Percentiles rank a stretch among this genome's conserved stretches.
Evolutionary conservation across 495 filamentous ascomycete genomes (phyloP).

Genomic region (Letharia columbiana): DNA sequence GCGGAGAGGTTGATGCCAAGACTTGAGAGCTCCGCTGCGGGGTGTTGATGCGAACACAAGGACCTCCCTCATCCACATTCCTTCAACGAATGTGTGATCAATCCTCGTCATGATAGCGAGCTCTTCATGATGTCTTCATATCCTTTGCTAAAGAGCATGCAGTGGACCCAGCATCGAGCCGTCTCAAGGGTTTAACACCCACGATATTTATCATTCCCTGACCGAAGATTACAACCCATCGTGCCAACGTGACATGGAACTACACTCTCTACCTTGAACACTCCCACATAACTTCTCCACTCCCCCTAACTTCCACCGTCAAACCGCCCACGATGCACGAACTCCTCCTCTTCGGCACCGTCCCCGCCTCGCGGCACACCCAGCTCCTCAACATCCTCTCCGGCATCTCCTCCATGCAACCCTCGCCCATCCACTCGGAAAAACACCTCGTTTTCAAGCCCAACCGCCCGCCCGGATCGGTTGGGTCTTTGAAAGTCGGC

Average conservation of each 20-base stretch:
- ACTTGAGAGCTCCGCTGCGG: neutral
- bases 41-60: neutral
- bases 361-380: slow-evolving; percentile 38
- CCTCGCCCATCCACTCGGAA: slow-evolving; percentile 44
- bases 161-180: neutral
- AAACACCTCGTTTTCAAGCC: slow-evolving; percentile 62
- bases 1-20: neutral
- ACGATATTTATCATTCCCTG: neutral
- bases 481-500: slow-evolving; percentile 30
- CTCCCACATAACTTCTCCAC: neutral
- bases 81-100: neutral
- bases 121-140: neutral
- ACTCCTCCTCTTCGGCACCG: slow-evolving; percentile 42
- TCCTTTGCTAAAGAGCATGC: neutral
- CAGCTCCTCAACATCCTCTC: slow-evolving; percentile 61
- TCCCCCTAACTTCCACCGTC: neutral
- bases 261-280: neutral
- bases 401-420: slow-evolving; percentile 59
- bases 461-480: slow-evolving; percentile 32
- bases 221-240: neutral
- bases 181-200: neutral
- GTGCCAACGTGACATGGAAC: neutral
- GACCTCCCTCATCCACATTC: neutral
- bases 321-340: slow-evolving; percentile 39
- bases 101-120: neutral